Evolutionary conservation across 139 green algal genomes (phyloP).

Genomic region (Chlorella sp.): DNA sequence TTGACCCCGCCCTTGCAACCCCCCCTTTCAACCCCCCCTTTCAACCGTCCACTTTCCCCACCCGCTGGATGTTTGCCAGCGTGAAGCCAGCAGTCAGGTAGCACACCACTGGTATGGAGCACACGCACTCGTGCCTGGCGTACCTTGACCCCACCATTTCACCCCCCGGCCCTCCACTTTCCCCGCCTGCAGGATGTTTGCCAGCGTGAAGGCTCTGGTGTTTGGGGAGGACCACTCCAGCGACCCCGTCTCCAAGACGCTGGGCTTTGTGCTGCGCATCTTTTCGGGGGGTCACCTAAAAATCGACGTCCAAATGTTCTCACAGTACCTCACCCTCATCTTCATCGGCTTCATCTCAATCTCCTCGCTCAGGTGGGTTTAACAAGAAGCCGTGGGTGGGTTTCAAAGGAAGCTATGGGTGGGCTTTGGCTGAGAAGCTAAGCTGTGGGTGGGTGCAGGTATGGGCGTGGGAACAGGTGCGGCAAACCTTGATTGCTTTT

Average conservation of each 20-base stretch:
- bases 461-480: not conserved
- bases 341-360: constrained; percentile 91
- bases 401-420: too few species aligned
- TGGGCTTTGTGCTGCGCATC: constrained; percentile 68
- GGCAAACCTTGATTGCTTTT: not conserved
- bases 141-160: not conserved
- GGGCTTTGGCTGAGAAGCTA: too few species aligned
- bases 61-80: too few species aligned
- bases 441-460: too few species aligned
- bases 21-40: too few species aligned
- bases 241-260: constrained; percentile 73
- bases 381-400: too few species aligned
- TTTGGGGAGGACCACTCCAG: constrained; percentile 82
- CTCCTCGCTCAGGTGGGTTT: constrained; percentile 66
- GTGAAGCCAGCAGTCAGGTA: too few species aligned
- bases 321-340: constrained; percentile 85
- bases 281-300: constrained; percentile 65
- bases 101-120: too few species aligned
- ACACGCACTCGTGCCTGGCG: too few species aligned
- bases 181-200: constrained; percentile 68
- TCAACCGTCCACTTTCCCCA: too few species aligned
- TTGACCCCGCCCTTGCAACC: too few species aligned
- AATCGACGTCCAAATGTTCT: constrained; percentile 67
- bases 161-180: not conserved
- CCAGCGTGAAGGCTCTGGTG: constrained; percentile 72